Conservation (phyloP, 129 eudicot genomes). For the Rutidosis leptorrhynchoides region DNA sequence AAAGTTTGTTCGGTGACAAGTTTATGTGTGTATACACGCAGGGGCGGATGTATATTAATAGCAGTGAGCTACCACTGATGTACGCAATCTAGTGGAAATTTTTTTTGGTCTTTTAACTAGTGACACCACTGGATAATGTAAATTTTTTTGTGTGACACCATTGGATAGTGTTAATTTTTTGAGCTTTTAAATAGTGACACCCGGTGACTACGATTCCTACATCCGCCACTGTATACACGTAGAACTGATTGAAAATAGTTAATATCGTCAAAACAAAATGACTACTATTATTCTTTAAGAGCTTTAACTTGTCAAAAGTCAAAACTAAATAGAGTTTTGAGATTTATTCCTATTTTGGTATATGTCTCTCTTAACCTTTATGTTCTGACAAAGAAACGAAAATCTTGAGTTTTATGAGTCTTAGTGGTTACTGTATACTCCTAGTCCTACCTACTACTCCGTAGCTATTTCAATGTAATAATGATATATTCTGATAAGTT, state of each 20-base stretch:
- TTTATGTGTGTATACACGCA: too few relatives aligned
- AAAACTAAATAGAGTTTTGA: neutral
- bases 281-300: neutral
- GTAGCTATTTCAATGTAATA: neutral
- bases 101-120: too few relatives aligned
- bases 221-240: too few relatives aligned
- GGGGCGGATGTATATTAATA: too few relatives aligned
- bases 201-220: too few relatives aligned
- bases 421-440: neutral
- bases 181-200: too few relatives aligned
- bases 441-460: neutral
- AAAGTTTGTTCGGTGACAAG: neutral
- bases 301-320: neutral
- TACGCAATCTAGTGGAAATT: too few relatives aligned
- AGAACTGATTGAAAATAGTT: neutral
- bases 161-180: too few relatives aligned
- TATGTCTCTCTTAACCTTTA: neutral
- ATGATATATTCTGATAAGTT: neutral
- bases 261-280: neutral
- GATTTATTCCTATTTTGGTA: neutral
- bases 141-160: too few relatives aligned
- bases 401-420: too few relatives aligned
- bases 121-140: too few relatives aligned
- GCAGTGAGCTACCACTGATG: too few relatives aligned
- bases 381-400: neutral